Percentiles rank a stretch among this genome's conserved stretches.
phyloP scores from a whole-genome alignment of 345 rosid species.

The Salix dunnii region DNA sequence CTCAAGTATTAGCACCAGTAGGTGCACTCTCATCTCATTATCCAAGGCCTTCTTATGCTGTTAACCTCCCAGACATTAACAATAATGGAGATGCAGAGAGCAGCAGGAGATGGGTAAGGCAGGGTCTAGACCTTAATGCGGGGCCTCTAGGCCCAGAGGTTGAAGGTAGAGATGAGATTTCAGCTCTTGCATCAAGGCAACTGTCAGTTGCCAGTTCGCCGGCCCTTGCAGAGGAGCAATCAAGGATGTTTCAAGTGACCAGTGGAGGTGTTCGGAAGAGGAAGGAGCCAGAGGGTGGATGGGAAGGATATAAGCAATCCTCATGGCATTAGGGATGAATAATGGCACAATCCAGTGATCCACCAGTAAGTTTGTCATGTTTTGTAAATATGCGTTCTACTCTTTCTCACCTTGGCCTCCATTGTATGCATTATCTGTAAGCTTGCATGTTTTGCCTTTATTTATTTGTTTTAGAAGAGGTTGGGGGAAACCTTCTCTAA shows the following conservation, averaged over 20 bases:
- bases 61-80: slow-evolving; percentile 56
- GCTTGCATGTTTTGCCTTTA: not conserved
- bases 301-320: slow-evolving; percentile 79
- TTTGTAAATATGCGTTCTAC: not conserved
- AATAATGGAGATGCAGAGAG: slow-evolving; percentile 41
- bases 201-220: slow-evolving; percentile 48
- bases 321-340: slow-evolving; percentile 67
- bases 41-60: slow-evolving; percentile 51
- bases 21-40: slow-evolving; percentile 54
- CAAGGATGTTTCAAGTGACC: slow-evolving; percentile 64
- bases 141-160: slow-evolving; percentile 70
- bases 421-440: not conserved
- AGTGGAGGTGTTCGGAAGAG: slow-evolving; percentile 60
- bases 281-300: slow-evolving; percentile 88
- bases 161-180: slow-evolving; percentile 62
- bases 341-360: not conserved
- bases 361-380: slow-evolving; percentile 34
- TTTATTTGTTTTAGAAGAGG: not conserved
- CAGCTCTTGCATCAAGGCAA: slow-evolving; percentile 46
- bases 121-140: slow-evolving; percentile 69
- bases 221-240: slow-evolving; percentile 58
- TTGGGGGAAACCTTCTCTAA: not conserved
- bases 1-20: slow-evolving; percentile 61
- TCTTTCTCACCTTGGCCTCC: not conserved
- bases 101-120: slow-evolving; percentile 65